Percentiles rank a stretch among this genome's conserved stretches.
Evolutionary conservation across 2,329 filamentous ascomycete species (phyloP).

Genomic region (Ophiostoma montium): DNA sequence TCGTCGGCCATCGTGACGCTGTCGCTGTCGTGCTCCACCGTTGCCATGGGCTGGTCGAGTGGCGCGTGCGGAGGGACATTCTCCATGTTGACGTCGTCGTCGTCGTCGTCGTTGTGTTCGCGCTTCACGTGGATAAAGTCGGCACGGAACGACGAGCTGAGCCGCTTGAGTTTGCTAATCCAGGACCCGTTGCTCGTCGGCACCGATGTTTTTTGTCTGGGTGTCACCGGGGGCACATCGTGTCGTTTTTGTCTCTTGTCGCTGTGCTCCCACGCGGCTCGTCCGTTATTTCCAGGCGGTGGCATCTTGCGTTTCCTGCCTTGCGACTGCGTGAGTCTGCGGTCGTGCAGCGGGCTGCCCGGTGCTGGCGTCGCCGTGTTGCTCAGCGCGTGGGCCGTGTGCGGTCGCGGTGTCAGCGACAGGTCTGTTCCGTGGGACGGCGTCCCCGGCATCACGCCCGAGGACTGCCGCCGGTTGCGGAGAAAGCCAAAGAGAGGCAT

Average conservation of each 20-base stretch:
- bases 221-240: not conserved
- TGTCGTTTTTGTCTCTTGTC: not conserved
- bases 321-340: not conserved
- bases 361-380: not conserved
- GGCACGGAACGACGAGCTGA: not conserved
- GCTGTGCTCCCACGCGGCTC: not conserved
- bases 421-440: not conserved
- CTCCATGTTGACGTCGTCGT: not conserved
- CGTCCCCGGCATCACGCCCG: not conserved
- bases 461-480: not conserved
- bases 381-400: not conserved
- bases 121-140: conserved; percentile 1
- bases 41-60: not conserved
- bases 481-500: not conserved
- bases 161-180: not conserved
- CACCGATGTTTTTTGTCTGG: not conserved
- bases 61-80: not conserved
- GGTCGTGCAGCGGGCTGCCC: not conserved
- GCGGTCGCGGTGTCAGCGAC: not conserved
- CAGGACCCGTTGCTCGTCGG: not conserved
- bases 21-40: not conserved
- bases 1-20: not conserved
- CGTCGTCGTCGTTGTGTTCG: not conserved
- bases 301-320: not conserved
- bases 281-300: not conserved